These are phyloP conservation scores for Peronosclerospora sorghi DNA, from an alignment of 352 stramenopile species.

Conservation along the genomic window DNA sequence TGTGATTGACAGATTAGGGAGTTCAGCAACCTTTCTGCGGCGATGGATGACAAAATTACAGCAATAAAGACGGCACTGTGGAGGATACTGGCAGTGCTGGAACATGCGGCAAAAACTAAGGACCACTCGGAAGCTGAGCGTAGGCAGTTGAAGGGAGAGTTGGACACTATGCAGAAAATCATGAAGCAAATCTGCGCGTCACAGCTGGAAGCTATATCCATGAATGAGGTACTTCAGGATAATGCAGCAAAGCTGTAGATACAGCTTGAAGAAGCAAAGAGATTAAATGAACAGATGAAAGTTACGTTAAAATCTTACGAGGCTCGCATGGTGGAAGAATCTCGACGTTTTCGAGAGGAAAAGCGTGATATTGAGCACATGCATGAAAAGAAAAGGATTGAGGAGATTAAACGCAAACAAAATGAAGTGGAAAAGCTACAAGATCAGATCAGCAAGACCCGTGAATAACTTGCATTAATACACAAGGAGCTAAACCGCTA, in stretches of 20 bases:
- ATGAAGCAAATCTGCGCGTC: constrained; percentile 22
- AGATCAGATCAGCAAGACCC: constrained; percentile 28
- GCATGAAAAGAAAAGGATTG: constrained; percentile 39
- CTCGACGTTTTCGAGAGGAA: constrained; percentile 47
- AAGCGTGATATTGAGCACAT: constrained; percentile 57
- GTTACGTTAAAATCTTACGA: constrained; percentile 48
- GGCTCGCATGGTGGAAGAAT: constrained; percentile 32
- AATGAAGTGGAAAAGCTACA: constrained; percentile 44
- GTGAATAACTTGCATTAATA: constrained; percentile 35
- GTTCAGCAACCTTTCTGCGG: too few species aligned
- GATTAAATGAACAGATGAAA: constrained; percentile 45
- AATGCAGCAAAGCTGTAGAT: constrained; percentile 31
- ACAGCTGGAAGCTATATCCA: constrained; percentile 24
- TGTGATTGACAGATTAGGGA: constrained; percentile 20
- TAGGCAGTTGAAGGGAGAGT: too few species aligned
- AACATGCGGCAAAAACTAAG: constrained; percentile 25
- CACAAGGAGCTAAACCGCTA: constrained; percentile 42
- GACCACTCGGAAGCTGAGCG: constrained; percentile 25
- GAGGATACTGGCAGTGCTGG: constrained; percentile 22
- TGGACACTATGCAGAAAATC: constrained; percentile 19
- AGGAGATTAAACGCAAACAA: constrained; percentile 47
- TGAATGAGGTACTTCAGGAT: constrained; percentile 24
- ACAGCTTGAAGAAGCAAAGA: constrained; percentile 40
- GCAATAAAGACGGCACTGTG: constrained; percentile 25
- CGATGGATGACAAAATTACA: constrained; percentile 27